phyloP scores from a whole-genome alignment of 192 early-diverging fungal species.

The Funneliformis geosporum region DNA sequence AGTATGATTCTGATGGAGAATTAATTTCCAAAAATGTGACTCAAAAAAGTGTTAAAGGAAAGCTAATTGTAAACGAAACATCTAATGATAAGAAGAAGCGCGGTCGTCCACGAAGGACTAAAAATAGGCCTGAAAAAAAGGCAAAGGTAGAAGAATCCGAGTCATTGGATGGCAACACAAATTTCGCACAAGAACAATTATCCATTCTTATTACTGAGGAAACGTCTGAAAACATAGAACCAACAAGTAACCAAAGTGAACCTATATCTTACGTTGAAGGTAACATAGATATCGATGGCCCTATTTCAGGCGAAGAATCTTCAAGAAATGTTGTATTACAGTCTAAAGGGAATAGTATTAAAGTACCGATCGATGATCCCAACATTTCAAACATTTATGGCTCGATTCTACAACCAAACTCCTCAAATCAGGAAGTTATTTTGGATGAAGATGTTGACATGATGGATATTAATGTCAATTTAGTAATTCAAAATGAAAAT shows the following conservation, averaged over 20 bases:
- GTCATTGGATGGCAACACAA: not conserved
- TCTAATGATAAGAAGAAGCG: not conserved
- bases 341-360: not conserved
- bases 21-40: not conserved
- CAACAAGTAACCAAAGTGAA: too few species aligned
- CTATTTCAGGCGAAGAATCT: not conserved
- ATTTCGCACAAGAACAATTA: not conserved
- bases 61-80: not conserved
- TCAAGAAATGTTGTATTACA: not conserved
- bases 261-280: not conserved
- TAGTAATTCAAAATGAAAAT: not conserved
- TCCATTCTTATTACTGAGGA: too few species aligned
- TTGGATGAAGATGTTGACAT: not conserved
- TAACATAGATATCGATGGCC: not conserved
- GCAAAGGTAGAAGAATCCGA: not conserved
- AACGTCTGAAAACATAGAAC: too few species aligned
- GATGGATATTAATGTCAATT: not conserved
- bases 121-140: not conserved
- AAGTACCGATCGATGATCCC: not conserved
- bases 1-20: not conserved
- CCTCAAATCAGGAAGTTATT: not conserved
- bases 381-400: not conserved
- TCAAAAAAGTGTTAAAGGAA: not conserved
- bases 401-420: not conserved
- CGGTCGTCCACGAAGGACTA: slow-evolving; percentile 9